These are phyloP conservation scores for Annulohypoxylon truncatum DNA, from an alignment of 2,329 filamentous ascomycete species.

Conservation along the genomic window DNA sequence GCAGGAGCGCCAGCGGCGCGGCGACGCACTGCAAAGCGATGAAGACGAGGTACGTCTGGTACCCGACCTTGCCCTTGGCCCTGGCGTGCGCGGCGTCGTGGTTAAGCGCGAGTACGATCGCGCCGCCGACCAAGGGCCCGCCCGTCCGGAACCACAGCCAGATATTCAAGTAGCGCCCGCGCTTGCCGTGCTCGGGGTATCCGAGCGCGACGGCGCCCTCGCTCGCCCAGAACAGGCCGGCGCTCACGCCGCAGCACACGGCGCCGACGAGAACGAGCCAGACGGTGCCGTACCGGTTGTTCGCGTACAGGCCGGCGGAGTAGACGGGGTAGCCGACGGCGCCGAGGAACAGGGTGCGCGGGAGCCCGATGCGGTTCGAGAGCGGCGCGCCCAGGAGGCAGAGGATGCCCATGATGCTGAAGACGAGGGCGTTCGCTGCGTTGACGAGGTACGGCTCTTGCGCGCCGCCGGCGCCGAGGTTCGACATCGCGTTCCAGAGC, in stretches of 20 bases:
- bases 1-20: slow-evolving; percentile 70
- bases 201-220: slow-evolving; percentile 78
- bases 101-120: slow-evolving; percentile 77
- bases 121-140: slow-evolving; percentile 73
- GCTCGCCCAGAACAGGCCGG: slow-evolving; percentile 80
- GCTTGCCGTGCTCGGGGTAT: slow-evolving; percentile 77
- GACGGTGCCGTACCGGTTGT: slow-evolving; percentile 61
- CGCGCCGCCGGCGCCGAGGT: slow-evolving; percentile 63
- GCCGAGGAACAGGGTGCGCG: slow-evolving; percentile 51
- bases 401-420: slow-evolving; percentile 52
- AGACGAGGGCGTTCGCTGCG: slow-evolving; percentile 53
- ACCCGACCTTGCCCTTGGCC: slow-evolving; percentile 68
- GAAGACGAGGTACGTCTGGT: slow-evolving; percentile 75
- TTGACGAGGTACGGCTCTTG: slow-evolving; percentile 61
- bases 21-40: slow-evolving; percentile 75
- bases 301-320: slow-evolving; percentile 53
- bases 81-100: slow-evolving; percentile 61
- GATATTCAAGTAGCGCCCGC: slow-evolving; percentile 73
- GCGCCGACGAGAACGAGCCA: slow-evolving; percentile 78
- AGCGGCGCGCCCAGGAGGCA: slow-evolving; percentile 51
- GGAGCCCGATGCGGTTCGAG: slow-evolving; percentile 51
- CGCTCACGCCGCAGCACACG: slow-evolving; percentile 75
- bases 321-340: slow-evolving; percentile 52
- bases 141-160: slow-evolving; percentile 71
- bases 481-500: slow-evolving; percentile 68